phyloP scores from a whole-genome alignment of 139 green algal genomes.

The Microglena sp. region DNA sequence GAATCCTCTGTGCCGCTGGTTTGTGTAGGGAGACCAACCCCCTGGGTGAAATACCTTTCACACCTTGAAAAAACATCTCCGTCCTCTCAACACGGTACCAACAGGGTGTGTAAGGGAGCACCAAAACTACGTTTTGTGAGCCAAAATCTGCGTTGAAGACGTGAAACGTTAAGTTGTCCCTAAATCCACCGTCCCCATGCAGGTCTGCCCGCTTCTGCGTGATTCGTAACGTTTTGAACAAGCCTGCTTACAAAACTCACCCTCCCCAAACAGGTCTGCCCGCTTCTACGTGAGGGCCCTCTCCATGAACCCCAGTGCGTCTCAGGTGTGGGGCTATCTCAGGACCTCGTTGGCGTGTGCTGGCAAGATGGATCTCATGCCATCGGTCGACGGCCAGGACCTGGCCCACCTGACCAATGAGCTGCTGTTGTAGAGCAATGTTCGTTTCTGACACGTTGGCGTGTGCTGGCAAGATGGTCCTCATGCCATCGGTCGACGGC shows the following conservation, averaged over 20 bases:
- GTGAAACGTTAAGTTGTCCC: too few relatives aligned
- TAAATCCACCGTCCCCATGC: not conserved
- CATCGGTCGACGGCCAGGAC: conserved; percentile 46
- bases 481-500: conserved; percentile 47
- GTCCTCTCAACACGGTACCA: too few relatives aligned
- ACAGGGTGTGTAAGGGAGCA: too few relatives aligned
- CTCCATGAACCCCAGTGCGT: conserved; percentile 59
- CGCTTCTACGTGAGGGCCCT: conserved; percentile 87
- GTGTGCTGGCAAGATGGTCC: conserved; percentile 55
- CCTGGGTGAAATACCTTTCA: too few relatives aligned
- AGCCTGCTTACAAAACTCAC: not conserved
- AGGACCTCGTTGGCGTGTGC: conserved; percentile 71
- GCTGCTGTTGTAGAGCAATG: too few relatives aligned
- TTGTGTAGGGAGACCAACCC: too few relatives aligned
- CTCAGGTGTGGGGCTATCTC: conserved; percentile 91
- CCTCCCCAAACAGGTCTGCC: conserved; percentile 36
- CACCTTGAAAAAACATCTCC: too few relatives aligned
- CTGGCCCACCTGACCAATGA: too few relatives aligned
- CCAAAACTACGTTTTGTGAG: too few relatives aligned
- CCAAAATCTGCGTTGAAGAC: too few relatives aligned
- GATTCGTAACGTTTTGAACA: not conserved
- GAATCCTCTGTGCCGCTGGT: too few relatives aligned
- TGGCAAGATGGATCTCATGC: conserved; percentile 55
- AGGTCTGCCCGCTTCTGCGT: not conserved
- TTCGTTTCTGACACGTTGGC: too few relatives aligned